Base-by-base conservation (phyloP, 2,329 filamentous ascomycete genomes). In the Blastomyces emzantsi region DNA sequence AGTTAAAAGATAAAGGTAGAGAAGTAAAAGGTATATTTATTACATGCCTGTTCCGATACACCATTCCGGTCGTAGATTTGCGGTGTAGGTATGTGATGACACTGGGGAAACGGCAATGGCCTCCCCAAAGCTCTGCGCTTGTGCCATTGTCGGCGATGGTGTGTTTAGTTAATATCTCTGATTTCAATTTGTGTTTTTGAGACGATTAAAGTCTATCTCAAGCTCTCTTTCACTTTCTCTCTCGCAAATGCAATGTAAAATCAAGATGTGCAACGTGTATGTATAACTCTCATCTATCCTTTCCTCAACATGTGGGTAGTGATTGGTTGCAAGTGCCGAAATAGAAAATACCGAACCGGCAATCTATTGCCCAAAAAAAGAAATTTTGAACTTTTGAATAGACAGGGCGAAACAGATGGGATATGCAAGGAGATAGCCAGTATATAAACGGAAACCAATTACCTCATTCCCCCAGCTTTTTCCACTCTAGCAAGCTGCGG, bases 11-110 rank as follows among this genome's bases (percentile, higher is more conserved):
- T 33, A 33, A 36, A n/a, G 17, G 19, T n/a, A 4, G 11, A 36
- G 52, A 19, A 47, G 33, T 22, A 49, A 62, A 63, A 13, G 30
- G 28, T 3, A 17, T 36, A 36, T 36, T 36, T 8, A 51, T 8
- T 28, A 57, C 63, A 15, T 63, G 66, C 85, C 86, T 67, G 80
- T 82, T 63, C 87, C 87, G 67, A 90, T 87, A 67, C 82, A 84
- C 85, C 86, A 89, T 68, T 84, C 82, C 47, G 81, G 76, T 49
- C 77, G 74, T 43, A 89, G 80, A 65, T 80, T 69, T 41, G 81
- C 81, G 33, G 78, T 76, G 71, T 89, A 89, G 19, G 79, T 82
- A 71, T 87, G 83, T 7, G 82, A 81, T 28, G 70, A 71, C 55
- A 75, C 60, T 0, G 76, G 76, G 1, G 70, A 74, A 49, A 78